A percentile compares a stretch with the other conserved stretches of the same genome.
phyloP scores from a whole-genome alignment of 441 rosid genomes.

The Erodium chrysanthum region DNA sequence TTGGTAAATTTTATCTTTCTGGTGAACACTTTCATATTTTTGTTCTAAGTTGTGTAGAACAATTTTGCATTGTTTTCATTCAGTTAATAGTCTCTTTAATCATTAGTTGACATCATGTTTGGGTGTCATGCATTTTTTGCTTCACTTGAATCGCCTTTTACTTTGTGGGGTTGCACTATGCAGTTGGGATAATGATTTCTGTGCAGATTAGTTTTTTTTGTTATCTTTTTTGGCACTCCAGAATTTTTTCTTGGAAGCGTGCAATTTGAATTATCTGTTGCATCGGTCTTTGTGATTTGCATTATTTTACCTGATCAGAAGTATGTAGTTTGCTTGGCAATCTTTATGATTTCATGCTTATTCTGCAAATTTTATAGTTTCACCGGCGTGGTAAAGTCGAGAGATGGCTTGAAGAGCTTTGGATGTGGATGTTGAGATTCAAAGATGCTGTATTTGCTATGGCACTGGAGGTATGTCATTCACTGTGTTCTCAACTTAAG shows the following conservation, averaged over 20 bases:
- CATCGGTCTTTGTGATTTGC: background rate
- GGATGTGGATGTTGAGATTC: slow-evolving; percentile 80
- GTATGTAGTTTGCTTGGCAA: background rate
- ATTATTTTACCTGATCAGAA: background rate
- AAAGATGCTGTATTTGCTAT: slow-evolving; percentile 60
- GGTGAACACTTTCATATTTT: background rate
- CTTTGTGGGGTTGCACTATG: background rate
- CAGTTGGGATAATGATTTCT: background rate
- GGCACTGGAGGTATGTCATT: slow-evolving; percentile 55
- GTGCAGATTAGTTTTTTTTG: background rate
- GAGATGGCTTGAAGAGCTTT: slow-evolving; percentile 72
- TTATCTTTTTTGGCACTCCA: background rate
- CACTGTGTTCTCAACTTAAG: slow-evolving; percentile 5
- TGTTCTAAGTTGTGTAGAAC: background rate
- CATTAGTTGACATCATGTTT: background rate
- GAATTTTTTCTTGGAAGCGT: background rate
- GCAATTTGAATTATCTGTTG: background rate
- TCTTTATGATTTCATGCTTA: slow-evolving; percentile 9
- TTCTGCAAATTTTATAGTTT: slow-evolving; percentile 37
- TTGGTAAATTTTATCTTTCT: background rate
- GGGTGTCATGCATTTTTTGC: background rate
- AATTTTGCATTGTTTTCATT: background rate
- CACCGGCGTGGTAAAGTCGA: slow-evolving; percentile 62
- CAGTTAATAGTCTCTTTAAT: background rate
- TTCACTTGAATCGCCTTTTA: background rate